Evolutionary conservation across 805 yeast species (phyloP), one percentile per base, ranked within the genome.

Genomic region (Suhomyces vadensis): DNA sequence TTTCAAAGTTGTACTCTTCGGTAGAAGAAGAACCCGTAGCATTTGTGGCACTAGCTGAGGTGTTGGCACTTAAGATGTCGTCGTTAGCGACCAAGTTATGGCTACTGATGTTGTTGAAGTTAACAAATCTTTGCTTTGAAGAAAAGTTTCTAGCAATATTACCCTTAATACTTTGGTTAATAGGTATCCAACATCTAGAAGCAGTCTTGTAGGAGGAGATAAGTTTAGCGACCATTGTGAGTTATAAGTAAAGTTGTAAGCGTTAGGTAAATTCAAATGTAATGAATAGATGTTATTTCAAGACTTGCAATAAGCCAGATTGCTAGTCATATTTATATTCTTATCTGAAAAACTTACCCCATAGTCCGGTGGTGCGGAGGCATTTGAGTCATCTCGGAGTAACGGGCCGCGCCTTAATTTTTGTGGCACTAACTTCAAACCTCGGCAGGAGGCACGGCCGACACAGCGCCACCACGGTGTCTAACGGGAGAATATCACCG

Each of bases 111-210:
- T 59, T 65, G 58, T 64, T 66, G 45, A 67, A 58, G 56, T 65
- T 64, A 29, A 69, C 57, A 33, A 55, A 58, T 49, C 71, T 58
- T 46, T 67, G 72, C 43, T 56, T 58, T 1, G 72, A 64, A 24
- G 73, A 67, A 38, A 69, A 70, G 44, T 49, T 56, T 50, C 74
- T 60, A 36, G 46, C 41, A 19, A 50, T 43, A 42, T 44, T 43
- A 20, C 44, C 46, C 42, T 35, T 41, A 36, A 40, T 26, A 36
- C 41, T 31, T 39, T 51, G 52, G 39, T 59, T 62, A 29, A 56
- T 50, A 37, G 73, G 71, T 20, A 71, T 53, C 75, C 75, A 71
- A 54, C 74, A 69, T 48, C 73, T 65, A 37, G 73, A 56, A 42
- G 75, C 72, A 38, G 76, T 71, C 52, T 65, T 69, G 57, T 58